A percentile compares a stretch with the other conserved stretches of the same genome.
Conservation (phyloP, 768 basidiomycete species). For the Boletus rubroflammeus region DNA sequence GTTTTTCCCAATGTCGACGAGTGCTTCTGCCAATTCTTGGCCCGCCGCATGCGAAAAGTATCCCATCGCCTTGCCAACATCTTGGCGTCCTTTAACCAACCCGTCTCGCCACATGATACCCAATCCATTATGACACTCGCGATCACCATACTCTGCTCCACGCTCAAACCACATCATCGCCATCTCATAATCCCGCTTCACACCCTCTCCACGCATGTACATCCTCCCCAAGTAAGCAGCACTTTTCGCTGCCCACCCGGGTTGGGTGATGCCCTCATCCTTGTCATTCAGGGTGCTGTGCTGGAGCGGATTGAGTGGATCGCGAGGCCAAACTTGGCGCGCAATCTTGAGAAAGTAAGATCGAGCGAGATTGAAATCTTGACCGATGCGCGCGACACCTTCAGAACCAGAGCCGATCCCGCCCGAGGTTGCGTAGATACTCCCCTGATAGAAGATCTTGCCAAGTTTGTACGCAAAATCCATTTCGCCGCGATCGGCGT, state of each 20-base stretch:
- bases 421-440: slow-evolving; percentile 75
- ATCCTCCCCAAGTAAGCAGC: slow-evolving; percentile 91
- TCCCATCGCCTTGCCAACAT: slow-evolving; percentile 57
- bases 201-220: slow-evolving; percentile 91
- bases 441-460: slow-evolving; percentile 96
- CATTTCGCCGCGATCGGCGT: slow-evolving; percentile 87
- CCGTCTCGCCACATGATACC: slow-evolving; percentile 94
- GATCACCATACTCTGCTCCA: slow-evolving; percentile 74
- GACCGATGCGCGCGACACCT: slow-evolving; percentile 85
- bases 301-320: slow-evolving; percentile 55
- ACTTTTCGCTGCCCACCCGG: slow-evolving; percentile 67
- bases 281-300: slow-evolving; percentile 40
- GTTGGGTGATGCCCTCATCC: slow-evolving; percentile 49
- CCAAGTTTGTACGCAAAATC: slow-evolving; percentile 90
- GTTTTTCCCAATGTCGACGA: slow-evolving; percentile 85
- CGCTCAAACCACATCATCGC: slow-evolving; percentile 96
- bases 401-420: slow-evolving; percentile 87
- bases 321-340: slow-evolving; percentile 83
- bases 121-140: slow-evolving; percentile 85
- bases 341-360: slow-evolving; percentile 85
- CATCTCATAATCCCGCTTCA: slow-evolving; percentile 64
- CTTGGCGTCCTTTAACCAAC: slow-evolving; percentile 63
- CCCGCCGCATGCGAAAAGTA: slow-evolving; percentile 79
- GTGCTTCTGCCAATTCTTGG: slow-evolving; percentile 88
- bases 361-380: slow-evolving; percentile 71